Evolutionary conservation across 345 rosid genomes (phyloP).

Genomic region (Eucalyptus viminalis): DNA sequence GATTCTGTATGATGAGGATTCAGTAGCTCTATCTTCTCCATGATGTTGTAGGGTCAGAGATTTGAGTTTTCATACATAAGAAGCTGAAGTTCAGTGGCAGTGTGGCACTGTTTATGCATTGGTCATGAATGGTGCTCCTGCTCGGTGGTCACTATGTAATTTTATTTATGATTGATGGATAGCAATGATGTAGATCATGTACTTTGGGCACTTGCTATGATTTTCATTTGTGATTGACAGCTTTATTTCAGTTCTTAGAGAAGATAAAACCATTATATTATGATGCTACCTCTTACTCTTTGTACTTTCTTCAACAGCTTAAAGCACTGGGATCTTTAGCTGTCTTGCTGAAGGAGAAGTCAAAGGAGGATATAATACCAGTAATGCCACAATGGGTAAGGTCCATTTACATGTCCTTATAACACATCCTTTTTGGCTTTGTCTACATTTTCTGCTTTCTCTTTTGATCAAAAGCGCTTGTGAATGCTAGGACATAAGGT

Average conservation of each 20-base stretch:
- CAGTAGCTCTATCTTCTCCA: neutral
- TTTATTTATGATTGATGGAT: neutral
- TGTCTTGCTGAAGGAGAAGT: slow-evolving; percentile 50
- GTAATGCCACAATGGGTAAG: slow-evolving; percentile 91
- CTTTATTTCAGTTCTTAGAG: neutral
- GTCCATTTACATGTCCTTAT: neutral
- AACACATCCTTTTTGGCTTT: neutral
- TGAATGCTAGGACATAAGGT: neutral
- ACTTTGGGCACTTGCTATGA: neutral
- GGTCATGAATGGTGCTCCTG: neutral
- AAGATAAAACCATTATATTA: neutral
- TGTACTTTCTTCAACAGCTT: slow-evolving; percentile 36
- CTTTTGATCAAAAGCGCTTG: neutral
- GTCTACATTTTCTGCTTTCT: neutral
- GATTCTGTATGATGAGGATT: neutral
- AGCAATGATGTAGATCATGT: neutral
- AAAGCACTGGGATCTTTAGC: slow-evolving; percentile 75
- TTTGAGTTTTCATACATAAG: neutral
- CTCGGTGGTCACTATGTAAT: neutral
- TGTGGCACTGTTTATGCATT: neutral
- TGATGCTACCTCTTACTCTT: neutral
- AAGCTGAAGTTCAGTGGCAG: neutral
- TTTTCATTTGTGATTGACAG: neutral
- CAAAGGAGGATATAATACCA: slow-evolving; percentile 52
- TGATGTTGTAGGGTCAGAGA: neutral